Percentiles rank a stretch among this genome's conserved stretches.
Conservation (phyloP, 371 early-diverging fungal species). For the Rhizopus delemar region DNA sequence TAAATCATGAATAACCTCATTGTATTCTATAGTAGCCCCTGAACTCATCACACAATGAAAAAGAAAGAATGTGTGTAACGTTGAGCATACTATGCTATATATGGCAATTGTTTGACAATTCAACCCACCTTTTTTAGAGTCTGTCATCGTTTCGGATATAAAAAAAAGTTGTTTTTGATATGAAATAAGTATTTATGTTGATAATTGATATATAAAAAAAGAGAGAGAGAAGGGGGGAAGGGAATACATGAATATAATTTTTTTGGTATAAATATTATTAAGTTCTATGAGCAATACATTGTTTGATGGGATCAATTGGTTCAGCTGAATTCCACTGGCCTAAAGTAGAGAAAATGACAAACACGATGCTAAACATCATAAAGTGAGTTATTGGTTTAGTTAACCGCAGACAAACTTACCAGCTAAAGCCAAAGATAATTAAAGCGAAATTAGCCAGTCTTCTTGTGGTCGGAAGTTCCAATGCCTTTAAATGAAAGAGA, state of each 20-base stretch:
- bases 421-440: conserved; percentile 71
- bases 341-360: conserved; percentile 32
- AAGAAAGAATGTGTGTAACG: background rate
- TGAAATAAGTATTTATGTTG: no score
- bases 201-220: no score
- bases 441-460: conserved; percentile 54
- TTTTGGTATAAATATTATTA: conserved; percentile 11
- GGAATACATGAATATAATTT: background rate
- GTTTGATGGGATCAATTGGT: conserved; percentile 43
- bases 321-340: conserved; percentile 50
- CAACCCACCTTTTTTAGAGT: no score
- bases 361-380: conserved; percentile 35
- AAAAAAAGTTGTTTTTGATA: no score
- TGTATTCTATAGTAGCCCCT: no score
- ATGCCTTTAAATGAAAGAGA: conserved; percentile 74
- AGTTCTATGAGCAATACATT: conserved; percentile 40
- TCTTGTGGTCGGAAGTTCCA: conserved; percentile 46
- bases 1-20: no score
- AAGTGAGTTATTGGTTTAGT: background rate
- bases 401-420: conserved; percentile 31
- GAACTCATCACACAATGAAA: background rate
- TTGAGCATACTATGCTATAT: no score
- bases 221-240: background rate
- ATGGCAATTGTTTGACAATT: no score
- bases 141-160: no score